These are phyloP conservation scores for Yarrowia alimentaria DNA, from an alignment of 805 yeast species.

Conservation along the genomic window DNA sequence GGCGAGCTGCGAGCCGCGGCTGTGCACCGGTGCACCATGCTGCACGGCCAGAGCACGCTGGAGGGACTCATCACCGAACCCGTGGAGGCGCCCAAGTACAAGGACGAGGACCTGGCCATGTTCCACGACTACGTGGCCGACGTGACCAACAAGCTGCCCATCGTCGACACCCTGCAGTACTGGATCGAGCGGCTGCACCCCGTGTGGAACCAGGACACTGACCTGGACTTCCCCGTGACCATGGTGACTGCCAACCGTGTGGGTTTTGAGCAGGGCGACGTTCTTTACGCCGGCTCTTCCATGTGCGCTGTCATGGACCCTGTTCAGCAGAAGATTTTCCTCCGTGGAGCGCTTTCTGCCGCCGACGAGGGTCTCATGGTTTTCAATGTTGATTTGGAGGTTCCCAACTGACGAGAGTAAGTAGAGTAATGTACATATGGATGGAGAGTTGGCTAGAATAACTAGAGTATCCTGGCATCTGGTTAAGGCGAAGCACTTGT, in stretches of 20 bases:
- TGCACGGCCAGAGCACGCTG: conserved; percentile 4
- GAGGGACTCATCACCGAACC: conserved; percentile 22
- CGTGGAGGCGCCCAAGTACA: conserved; percentile 32
- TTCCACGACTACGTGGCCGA: conserved; percentile 14
- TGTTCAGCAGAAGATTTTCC: conserved; percentile 14
- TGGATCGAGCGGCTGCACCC: conserved; percentile 76
- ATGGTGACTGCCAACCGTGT: conserved; percentile 65
- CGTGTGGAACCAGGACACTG: conserved; percentile 37
- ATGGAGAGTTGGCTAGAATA: too few relatives aligned
- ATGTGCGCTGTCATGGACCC: conserved; percentile 23
- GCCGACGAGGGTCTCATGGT: conserved; percentile 22
- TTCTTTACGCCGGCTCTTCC: conserved; percentile 34
- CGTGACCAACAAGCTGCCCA: conserved; percentile 43
- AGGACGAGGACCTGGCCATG: conserved; percentile 28
- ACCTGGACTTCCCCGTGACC: conserved; percentile 37
- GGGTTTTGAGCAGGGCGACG: conserved; percentile 64
- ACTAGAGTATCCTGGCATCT: too few relatives aligned
- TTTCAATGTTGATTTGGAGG: conserved; percentile 6
- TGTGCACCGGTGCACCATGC: conserved; percentile 20
- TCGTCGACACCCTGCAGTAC: conserved; percentile 56
- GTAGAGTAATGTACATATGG: too few relatives aligned
- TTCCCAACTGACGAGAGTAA: conserved; percentile 1
- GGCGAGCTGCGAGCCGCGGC: conserved; percentile 28
- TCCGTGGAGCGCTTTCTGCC: conserved; percentile 17
- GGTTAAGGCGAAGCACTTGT: too few relatives aligned